Conservation (phyloP, 306 rosid genomes). For the Begonia fuchsioides region DNA sequence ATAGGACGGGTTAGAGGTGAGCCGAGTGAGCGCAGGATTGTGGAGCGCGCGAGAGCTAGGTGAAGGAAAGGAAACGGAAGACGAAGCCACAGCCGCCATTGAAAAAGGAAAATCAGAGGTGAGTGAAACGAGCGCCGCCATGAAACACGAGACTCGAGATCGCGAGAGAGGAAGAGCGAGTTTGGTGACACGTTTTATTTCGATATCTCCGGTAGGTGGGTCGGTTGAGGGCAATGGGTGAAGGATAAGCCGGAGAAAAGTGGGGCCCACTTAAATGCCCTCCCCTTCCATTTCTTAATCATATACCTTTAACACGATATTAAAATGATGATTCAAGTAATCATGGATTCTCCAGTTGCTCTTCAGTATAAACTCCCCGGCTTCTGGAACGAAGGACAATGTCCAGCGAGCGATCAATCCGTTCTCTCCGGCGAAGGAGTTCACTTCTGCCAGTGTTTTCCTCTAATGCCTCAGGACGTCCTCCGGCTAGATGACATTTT, state of each 20-base stretch:
- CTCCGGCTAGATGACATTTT: too few relatives aligned
- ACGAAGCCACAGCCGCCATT: conserved; percentile 19
- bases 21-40: conserved; percentile 1
- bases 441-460: too few relatives aligned
- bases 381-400: too few relatives aligned
- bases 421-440: too few relatives aligned
- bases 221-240: background rate
- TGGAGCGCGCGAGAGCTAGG: conserved; percentile 12
- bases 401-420: too few relatives aligned
- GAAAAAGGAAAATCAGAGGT: background rate
- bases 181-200: background rate
- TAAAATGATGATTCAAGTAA: too few relatives aligned
- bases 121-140: background rate
- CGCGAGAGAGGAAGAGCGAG: background rate
- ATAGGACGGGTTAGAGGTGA: conserved; percentile 1
- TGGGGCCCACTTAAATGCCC: too few relatives aligned
- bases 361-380: too few relatives aligned
- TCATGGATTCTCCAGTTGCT: too few relatives aligned
- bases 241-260: conserved; percentile 2
- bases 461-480: too few relatives aligned
- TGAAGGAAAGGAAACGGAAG: conserved; percentile 15
- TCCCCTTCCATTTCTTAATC: too few relatives aligned
- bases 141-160: background rate
- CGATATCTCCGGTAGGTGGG: background rate
- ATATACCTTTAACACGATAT: too few relatives aligned